phyloP scores from a whole-genome alignment of 2,329 filamentous ascomycete species.

The Ustilaginoidea virens region DNA sequence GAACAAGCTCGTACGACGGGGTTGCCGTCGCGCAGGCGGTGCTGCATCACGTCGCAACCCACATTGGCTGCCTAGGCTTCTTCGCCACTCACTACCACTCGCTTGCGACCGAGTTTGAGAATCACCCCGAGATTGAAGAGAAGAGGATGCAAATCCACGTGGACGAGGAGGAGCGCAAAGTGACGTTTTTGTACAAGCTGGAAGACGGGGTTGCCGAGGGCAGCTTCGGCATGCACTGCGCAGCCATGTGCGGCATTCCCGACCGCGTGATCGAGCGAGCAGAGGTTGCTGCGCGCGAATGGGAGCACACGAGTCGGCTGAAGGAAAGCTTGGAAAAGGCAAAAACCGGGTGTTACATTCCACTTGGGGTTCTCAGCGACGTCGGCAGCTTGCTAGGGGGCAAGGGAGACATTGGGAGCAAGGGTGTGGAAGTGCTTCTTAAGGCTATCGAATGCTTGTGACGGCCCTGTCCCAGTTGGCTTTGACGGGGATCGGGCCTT shows the following conservation, averaged over 20 bases:
- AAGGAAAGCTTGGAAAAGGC: constrained; percentile 78
- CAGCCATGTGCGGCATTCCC: constrained; percentile 92
- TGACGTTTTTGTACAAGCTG: constrained; percentile 93
- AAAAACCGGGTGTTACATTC: constrained; percentile 65
- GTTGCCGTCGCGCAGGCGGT: constrained; percentile 94
- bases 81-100: constrained; percentile 98
- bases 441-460: constrained; percentile 44
- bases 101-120: constrained; percentile 76
- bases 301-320: constrained; percentile 87
- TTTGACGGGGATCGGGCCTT: constrained; percentile 1
- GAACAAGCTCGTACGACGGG: constrained; percentile 89
- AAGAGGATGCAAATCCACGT: constrained; percentile 92
- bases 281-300: constrained; percentile 75
- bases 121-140: constrained; percentile 73
- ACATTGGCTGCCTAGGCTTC: constrained; percentile 88
- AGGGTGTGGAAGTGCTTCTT: constrained; percentile 42
- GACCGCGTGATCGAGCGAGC: constrained; percentile 69
- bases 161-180: constrained; percentile 64
- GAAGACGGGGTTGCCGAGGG: constrained; percentile 90
- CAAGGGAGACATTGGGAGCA: constrained; percentile 29
- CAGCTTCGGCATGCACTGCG: constrained; percentile 98
- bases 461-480: background rate
- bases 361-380: constrained; percentile 77
- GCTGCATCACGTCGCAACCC: constrained; percentile 85
- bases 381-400: constrained; percentile 61